These are phyloP conservation scores for Auxenochlorella protothecoides DNA, from an alignment of 139 green algal species.

Conservation along the genomic window DNA sequence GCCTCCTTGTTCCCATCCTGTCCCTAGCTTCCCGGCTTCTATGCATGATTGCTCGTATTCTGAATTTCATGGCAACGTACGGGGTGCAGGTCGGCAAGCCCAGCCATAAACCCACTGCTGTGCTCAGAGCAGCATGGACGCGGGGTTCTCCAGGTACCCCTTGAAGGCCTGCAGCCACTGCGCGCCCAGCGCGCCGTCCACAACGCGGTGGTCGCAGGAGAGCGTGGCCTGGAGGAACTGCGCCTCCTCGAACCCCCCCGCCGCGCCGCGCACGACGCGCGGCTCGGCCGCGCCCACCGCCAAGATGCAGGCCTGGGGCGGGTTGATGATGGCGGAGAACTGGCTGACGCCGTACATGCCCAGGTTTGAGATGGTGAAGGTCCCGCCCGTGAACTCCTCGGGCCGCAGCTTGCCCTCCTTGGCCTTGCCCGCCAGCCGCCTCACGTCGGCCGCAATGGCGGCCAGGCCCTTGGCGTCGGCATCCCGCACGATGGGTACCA, in stretches of 20 bases:
- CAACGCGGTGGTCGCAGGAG: conserved; percentile 91
- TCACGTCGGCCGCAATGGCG: conserved; percentile 61
- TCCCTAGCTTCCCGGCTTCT: too few relatives aligned
- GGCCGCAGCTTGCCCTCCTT: conserved; percentile 80
- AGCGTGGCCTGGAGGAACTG: conserved; percentile 66
- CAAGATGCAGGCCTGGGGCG: conserved; percentile 67
- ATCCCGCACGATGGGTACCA: conserved; percentile 80
- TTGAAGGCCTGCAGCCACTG: conserved; percentile 94
- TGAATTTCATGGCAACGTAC: too few relatives aligned
- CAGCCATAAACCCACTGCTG: neutral
- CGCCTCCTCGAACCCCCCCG: conserved; percentile 39
- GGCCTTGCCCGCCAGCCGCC: conserved; percentile 64
- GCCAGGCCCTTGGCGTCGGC: conserved; percentile 57
- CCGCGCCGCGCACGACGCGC: conserved; percentile 39
- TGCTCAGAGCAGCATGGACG: conserved; percentile 77
- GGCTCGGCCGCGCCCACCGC: conserved; percentile 50
- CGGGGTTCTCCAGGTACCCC: conserved; percentile 77
- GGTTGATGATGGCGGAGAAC: conserved; percentile 96
- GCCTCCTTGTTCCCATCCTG: too few relatives aligned
- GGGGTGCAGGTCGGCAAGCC: too few relatives aligned
- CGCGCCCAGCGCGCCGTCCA: conserved; percentile 93
- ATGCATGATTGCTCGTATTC: too few relatives aligned
- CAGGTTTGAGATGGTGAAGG: conserved; percentile 89
- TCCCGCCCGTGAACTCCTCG: conserved; percentile 77
- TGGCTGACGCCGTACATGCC: conserved; percentile 89